Evolutionary conservation across 2,329 filamentous ascomycete species (phyloP), one percentile per base, ranked within the genome.

Genomic region (Neocucurbitaria cava): DNA sequence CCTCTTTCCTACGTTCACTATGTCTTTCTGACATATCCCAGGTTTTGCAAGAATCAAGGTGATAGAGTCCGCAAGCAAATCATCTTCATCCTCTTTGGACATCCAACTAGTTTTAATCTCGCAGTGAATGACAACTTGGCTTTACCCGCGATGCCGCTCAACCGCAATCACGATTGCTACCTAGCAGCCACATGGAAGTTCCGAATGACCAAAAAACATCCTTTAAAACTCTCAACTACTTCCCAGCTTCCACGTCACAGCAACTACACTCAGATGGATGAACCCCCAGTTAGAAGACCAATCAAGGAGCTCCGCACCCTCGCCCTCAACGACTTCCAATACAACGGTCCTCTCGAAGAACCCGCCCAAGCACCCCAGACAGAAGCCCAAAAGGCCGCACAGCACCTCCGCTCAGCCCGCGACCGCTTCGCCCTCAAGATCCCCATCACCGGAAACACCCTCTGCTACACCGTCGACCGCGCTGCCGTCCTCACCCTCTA

Each of bases 401-500:
- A 2, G 10, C 20, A 13, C 9, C 38, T 62, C 18, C 39, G 39
- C 1, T 21, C 49, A 18, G 21, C 30, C 1, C 52, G 52, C 20
- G 21, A 39, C 5, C 33, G 44, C 6, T 62, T 62, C 41, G 33
- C 50, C 4, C 15, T 6, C 1, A 28, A 45, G 1, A 50, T 36
- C 3, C 13, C 28, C 2, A 3, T 15, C 13, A 20, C 15, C 9
- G 44, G 28, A 1, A 42, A 56, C 31, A 3, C 40, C 1, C 35
- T 23, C 6, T 60, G 54, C 36, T 44, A 21, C 40, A 30, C 17
- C 13, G 8, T 49, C 36, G 56, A 59, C 7, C 59, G 59, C 10
- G 41, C 48, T 2, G 44, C 56, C 1, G 54, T 57, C 1, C 48
- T 62, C 17, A 38, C 36, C 4, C 24, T 64, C n/a, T 62, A 60